Base-by-base conservation (phyloP, 495 filamentous ascomycete genomes). In the Hamigera avellanea region DNA sequence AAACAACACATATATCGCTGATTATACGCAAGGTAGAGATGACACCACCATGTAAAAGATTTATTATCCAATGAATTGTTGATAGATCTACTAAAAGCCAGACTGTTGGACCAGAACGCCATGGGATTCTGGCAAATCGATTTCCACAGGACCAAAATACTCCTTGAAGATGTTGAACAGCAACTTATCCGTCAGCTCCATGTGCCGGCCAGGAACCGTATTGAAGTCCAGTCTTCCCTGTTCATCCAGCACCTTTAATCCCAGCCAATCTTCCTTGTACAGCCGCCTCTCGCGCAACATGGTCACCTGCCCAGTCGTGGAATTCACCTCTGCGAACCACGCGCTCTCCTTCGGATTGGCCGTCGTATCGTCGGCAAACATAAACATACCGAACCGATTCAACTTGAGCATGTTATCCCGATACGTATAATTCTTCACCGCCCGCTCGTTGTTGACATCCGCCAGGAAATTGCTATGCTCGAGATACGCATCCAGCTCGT, bases 401-500 rank as follows among this genome's bases (percentile, higher is more conserved):
- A 99, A 50, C 32, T 50, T 59, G 18, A 58, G 67, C 37, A 99
- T 53, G 54, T 86, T 81, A 48, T 70, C 56, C 54, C 70, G 78
- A 56, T 96, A 96, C 6, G 60, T 70, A 29, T 52, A 45, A 44
- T 88, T 95, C 70, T 89, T 94, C 36, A 50, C 16, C 13, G 31
- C 54, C 2, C 93, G 70, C 72, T 96, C 91, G 52, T 95, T 95
- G 61, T 99, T 99, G 57, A 96, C 79, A 56, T 96, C 89, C n/a
- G 89, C 91, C n/a, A 99, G 67, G 56, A 89, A 95, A 50, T 88
- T 93, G 52, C 84, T 91, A 53, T 79, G 43, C 48, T 83, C 78
- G 13, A 95, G 68, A 54, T 95, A 98, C 21, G 58, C 50, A 3
- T 80, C 79, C 37, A 84, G 56, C 42, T 86, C 72, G 2, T 57